Evolutionary conservation across 495 filamentous ascomycete species (phyloP).

Genomic region (Wilcoxina mikolae): DNA sequence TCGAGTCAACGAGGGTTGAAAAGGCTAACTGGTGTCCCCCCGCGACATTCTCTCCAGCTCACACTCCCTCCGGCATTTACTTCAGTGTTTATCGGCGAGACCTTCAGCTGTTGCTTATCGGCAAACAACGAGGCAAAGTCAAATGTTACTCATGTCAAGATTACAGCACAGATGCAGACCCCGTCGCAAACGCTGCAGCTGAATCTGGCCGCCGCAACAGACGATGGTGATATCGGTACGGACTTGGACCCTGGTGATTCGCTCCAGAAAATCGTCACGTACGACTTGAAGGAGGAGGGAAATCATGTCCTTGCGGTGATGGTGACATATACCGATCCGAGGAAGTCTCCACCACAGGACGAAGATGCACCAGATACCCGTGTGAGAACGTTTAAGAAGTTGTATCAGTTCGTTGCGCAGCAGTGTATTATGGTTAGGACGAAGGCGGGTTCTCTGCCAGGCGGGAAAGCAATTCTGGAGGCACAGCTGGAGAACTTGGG

Average conservation of each 20-base stretch:
- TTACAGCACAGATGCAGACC: conserved; percentile 89
- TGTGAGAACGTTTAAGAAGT: conserved; percentile 76
- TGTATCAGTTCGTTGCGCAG: conserved; percentile 93
- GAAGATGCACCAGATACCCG: conserved; percentile 33
- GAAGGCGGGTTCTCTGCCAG: conserved; percentile 52
- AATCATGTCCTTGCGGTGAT: conserved; percentile 89
- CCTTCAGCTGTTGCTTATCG: conserved; percentile 84
- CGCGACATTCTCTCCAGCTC: conserved; percentile 34
- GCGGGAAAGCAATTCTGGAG: conserved; percentile 46
- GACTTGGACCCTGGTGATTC: conserved; percentile 53
- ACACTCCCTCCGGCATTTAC: conserved; percentile 90
- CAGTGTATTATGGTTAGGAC: conserved; percentile 78
- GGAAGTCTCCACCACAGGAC: not conserved
- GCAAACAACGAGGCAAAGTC: conserved; percentile 62
- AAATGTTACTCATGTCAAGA: conserved; percentile 47
- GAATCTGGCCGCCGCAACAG: conserved; percentile 36
- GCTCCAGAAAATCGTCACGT: conserved; percentile 66
- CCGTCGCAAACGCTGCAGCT: conserved; percentile 49
- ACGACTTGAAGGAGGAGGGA: conserved; percentile 86
- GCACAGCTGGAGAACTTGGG: conserved; percentile 91
- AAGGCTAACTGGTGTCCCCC: not conserved
- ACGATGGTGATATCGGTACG: conserved; percentile 27
- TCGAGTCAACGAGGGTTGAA: not conserved
- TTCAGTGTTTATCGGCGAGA: conserved; percentile 88
- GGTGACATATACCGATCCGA: conserved; percentile 51